These are phyloP conservation scores for Aureobasidium lini DNA, from an alignment of 2,329 filamentous ascomycete species.

Conservation along the genomic window DNA sequence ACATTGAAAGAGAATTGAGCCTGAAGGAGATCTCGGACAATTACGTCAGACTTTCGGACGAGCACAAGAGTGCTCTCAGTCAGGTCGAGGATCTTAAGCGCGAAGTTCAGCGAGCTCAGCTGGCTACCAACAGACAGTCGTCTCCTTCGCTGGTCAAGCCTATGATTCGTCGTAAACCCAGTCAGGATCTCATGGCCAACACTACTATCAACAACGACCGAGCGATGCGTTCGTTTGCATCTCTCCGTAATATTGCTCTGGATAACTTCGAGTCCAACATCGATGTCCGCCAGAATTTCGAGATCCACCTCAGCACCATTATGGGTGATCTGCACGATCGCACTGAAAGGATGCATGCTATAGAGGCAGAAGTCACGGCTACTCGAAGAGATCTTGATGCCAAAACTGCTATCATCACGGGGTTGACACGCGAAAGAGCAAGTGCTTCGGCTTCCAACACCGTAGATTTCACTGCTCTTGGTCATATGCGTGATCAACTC, in stretches of 20 bases:
- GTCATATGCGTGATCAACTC: slow-evolving; percentile 79
- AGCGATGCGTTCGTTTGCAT: slow-evolving; percentile 82
- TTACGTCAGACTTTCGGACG: slow-evolving; percentile 74
- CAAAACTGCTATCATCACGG: slow-evolving; percentile 93
- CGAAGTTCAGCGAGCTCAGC: slow-evolving; percentile 63
- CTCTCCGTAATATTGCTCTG: slow-evolving; percentile 76
- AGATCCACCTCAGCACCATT: slow-evolving; percentile 80
- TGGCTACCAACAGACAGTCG: slow-evolving; percentile 21
- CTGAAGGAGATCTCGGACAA: slow-evolving; percentile 66
- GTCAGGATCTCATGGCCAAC: slow-evolving; percentile 58
- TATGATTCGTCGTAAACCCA: slow-evolving; percentile 86
- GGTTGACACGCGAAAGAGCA: slow-evolving; percentile 83
- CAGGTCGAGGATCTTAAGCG: slow-evolving; percentile 87
- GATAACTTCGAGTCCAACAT: slow-evolving; percentile 79
- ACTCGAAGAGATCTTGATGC: slow-evolving; percentile 94
- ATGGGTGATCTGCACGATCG: slow-evolving; percentile 86
- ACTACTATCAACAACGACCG: slow-evolving; percentile 56
- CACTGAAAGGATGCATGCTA: slow-evolving; percentile 80
- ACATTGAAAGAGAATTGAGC: slow-evolving; percentile 68
- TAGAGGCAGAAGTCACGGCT: slow-evolving; percentile 75
- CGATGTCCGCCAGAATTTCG: slow-evolving; percentile 85
- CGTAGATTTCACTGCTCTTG: slow-evolving; percentile 85
- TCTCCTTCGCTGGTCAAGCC: slow-evolving; percentile 30
- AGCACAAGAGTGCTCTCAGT: slow-evolving; percentile 74
- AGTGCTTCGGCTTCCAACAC: slow-evolving; percentile 74